These are phyloP conservation scores for Buxus sempervirens DNA, from an alignment of 164 flowering plant species.

Conservation along the genomic window DNA sequence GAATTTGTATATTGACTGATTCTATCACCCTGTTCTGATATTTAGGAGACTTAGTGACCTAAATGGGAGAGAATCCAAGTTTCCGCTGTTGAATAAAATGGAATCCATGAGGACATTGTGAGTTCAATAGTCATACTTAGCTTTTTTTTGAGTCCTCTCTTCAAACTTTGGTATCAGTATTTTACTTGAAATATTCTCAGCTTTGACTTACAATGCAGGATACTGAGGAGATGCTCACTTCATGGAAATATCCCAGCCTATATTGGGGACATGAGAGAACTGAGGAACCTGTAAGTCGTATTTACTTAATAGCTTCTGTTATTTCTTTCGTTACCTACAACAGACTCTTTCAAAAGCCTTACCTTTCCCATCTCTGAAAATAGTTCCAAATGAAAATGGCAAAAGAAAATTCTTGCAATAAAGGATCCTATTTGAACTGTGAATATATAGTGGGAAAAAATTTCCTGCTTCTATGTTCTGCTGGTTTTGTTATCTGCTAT, in stretches of 20 bases:
- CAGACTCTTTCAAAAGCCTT: background rate
- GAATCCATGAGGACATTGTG: slow-evolving; percentile 53
- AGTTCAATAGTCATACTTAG: slow-evolving; percentile 33
- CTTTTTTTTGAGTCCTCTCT: background rate
- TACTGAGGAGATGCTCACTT: slow-evolving; percentile 56
- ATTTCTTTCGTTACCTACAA: background rate
- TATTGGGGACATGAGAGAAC: slow-evolving; percentile 47
- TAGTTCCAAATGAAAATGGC: background rate
- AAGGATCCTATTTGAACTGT: background rate
- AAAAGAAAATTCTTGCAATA: background rate
- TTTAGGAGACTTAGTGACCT: slow-evolving; percentile 74
- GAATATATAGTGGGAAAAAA: background rate
- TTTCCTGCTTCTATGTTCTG: background rate
- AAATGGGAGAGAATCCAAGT: slow-evolving; percentile 39
- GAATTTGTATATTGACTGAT: background rate
- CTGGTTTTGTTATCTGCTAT: background rate
- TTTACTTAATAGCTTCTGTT: background rate
- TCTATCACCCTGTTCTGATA: background rate
- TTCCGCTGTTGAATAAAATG: slow-evolving; percentile 50
- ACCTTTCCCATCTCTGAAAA: background rate
- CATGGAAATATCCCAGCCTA: slow-evolving; percentile 56
- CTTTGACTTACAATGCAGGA: slow-evolving; percentile 34
- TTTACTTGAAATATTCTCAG: background rate
- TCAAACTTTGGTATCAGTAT: background rate
- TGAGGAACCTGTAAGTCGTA: slow-evolving; percentile 57